Evolutionary conservation across 78 protist genomes (phyloP).

Genomic region (Dictyostelium brefeldianum): DNA sequence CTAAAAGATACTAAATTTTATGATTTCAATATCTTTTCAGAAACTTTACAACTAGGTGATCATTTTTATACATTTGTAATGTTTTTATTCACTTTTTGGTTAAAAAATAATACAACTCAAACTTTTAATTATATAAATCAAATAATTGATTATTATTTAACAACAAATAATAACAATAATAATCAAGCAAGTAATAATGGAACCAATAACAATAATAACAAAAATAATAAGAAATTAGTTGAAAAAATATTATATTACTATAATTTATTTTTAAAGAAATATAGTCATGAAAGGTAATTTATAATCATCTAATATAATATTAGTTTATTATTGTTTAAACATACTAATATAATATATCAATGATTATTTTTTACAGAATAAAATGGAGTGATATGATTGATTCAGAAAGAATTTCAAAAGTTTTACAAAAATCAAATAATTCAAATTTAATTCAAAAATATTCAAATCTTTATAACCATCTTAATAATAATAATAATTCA

Average conservation of each 20-base stretch:
- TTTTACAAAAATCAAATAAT: background rate
- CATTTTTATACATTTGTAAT: background rate
- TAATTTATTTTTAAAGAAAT: slow-evolving; percentile 26
- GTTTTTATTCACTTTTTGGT: slow-evolving; percentile 20
- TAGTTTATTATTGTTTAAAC: background rate
- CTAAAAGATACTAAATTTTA: slow-evolving; percentile 18
- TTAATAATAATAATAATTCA: background rate
- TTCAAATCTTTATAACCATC: background rate
- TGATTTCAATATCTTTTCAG: background rate
- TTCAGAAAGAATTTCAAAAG: background rate
- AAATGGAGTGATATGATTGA: slow-evolving; percentile 25
- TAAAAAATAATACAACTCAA: slow-evolving; percentile 15
- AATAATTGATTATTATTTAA: slow-evolving; percentile 1
- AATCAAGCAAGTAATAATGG: background rate
- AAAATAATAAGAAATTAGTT: background rate
- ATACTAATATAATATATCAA: too few relatives aligned
- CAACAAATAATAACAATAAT: background rate
- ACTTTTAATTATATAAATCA: slow-evolving; percentile 19
- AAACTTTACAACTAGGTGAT: background rate
- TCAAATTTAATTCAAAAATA: slow-evolving; percentile 2
- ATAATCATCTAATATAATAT: background rate
- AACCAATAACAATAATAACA: background rate
- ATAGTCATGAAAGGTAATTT: background rate
- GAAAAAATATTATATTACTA: slow-evolving; percentile 3
- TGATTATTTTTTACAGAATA: background rate